These are phyloP conservation scores for Geosiphon pyriformis DNA, from an alignment of 192 early-diverging fungal genomes.

Conservation along the genomic window DNA sequence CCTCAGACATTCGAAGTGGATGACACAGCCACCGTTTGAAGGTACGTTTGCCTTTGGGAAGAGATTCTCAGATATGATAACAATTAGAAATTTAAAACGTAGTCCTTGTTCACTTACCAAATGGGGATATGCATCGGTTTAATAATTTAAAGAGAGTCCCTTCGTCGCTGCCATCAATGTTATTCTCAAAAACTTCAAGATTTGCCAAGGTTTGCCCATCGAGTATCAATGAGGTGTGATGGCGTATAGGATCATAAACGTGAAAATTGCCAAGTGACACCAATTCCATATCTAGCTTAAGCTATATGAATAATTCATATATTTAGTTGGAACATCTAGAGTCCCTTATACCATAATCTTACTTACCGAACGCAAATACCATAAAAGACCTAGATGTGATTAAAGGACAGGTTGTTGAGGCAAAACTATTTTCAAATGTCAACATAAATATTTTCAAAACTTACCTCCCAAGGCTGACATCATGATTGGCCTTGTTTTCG, in stretches of 20 bases:
- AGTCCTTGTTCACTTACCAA: slow-evolving; percentile 58
- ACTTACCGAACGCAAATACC: slow-evolving; percentile 77
- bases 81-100: too few species aligned
- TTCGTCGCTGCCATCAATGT: slow-evolving; percentile 59
- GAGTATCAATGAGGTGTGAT: slow-evolving; percentile 68
- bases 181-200: slow-evolving; percentile 86
- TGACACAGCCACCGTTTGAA: slow-evolving; percentile 86
- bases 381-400: slow-evolving; percentile 74
- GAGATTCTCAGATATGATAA: too few species aligned
- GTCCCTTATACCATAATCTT: background rate
- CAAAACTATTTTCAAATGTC: background rate
- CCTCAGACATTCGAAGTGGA: slow-evolving; percentile 61
- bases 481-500: slow-evolving; percentile 29
- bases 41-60: slow-evolving; percentile 45
- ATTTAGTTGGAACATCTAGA: background rate
- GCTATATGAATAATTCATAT: slow-evolving; percentile 33
- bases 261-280: slow-evolving; percentile 81
- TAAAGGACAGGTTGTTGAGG: too few species aligned
- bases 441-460: background rate
- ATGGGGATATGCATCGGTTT: slow-evolving; percentile 80
- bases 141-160: slow-evolving; percentile 86
- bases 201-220: slow-evolving; percentile 93
- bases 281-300: slow-evolving; percentile 83
- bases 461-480: slow-evolving; percentile 40
- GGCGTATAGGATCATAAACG: slow-evolving; percentile 78